Base-by-base conservation (phyloP, 108 stramenopile genomes). In the Parietichytrium sp. region DNA sequence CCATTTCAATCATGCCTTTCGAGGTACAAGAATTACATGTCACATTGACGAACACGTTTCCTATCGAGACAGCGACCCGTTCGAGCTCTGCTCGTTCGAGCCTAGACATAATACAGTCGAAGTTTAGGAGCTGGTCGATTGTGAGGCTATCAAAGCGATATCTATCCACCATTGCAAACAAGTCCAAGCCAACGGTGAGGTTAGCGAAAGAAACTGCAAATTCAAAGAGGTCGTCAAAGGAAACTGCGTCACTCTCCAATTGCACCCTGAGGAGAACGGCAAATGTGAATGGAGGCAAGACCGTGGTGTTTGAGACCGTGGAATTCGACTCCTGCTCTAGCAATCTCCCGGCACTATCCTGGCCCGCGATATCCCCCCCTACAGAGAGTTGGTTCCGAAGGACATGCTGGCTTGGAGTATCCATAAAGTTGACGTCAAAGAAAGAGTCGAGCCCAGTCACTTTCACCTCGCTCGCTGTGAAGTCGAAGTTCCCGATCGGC, bases 341-440 rank as follows among this genome's bases (percentile, higher is more conserved):
- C n/a, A n/a, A n/a, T n/a, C n/a, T n/a, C n/a, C n/a, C n/a, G n/a
- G n/a, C n/a, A n/a, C n/a, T n/a, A 10, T 72, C 33, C 6, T 7
- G 20, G 15, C 0, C 10, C 10, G 10, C 8, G 15, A 72, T 6
- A 10, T 33, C 20, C 13, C 61, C 61, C 10, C 61, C 61, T 12
- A 72, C 10, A n/a, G 13, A 10, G 61, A 72, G 45, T 13, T 33
- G 6, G 33, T 72, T 72, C 23, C 45, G 61, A 16, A 72, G 20
- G 13, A 72, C 61, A 2, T 33, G 45, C 10, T 33, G 61, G 10
- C 42, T n/a, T 27, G 61, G 61, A 6, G 1, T 18, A 10, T 72
- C 61, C 61, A 72, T 72, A 72, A 72, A 72, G 38, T 72, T n/a
- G 45, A 72, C 42, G 33, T 72, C 61, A 27, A 45, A 72, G 38